Base-by-base conservation (phyloP, 2,329 filamentous ascomycete genomes). In the Cladosporium sphaerospermum region DNA sequence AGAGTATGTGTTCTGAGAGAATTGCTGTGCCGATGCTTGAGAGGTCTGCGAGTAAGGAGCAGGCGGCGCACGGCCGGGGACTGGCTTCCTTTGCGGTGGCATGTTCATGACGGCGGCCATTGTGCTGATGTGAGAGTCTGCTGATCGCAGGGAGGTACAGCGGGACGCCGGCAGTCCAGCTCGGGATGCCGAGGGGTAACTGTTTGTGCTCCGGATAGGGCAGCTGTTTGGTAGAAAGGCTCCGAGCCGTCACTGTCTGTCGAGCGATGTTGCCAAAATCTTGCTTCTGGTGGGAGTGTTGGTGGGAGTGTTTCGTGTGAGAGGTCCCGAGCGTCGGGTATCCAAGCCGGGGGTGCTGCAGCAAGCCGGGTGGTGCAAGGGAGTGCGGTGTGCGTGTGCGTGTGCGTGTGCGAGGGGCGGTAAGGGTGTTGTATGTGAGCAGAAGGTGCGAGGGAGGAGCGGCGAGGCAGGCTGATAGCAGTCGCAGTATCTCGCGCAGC, bases 51-150 rank as follows among this genome's bases (percentile, higher is more conserved):
- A 45, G 28, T 54, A 50, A 9, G 44, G 46, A 8, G 40, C 45
- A 33, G 44, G 44, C 13, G 52, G 52, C 13, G 44, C 52, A 33
- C 45, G 14, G 32, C 45, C 45, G 31, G 52, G 45, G 9, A 54
- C 40, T 14, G 52, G 52, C 41, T 49, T 54, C 45, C 52, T 48
- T 10, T 47, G 45, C 1, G 52, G 45, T 9, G 45, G 39, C 40
- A 50, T 50, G 42, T 53, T 53, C 50, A 53, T 53, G 37, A 54
- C 52, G 9, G 52, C 52, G 13, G 52, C 52, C 52, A 54, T 54
- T 39, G 45, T 49, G 45, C 18, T 47, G 36, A 39, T 39, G 36
- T 39, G 36, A 39, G 36, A 39, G 13, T 39, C 39, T 37, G 18
- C 11, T 37, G 48, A 28, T 36, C 40, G 23, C 13, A 43, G 47